Evolutionary conservation across 495 filamentous ascomycete genomes (phyloP).

Genomic region (Daldinia vernicosa): DNA sequence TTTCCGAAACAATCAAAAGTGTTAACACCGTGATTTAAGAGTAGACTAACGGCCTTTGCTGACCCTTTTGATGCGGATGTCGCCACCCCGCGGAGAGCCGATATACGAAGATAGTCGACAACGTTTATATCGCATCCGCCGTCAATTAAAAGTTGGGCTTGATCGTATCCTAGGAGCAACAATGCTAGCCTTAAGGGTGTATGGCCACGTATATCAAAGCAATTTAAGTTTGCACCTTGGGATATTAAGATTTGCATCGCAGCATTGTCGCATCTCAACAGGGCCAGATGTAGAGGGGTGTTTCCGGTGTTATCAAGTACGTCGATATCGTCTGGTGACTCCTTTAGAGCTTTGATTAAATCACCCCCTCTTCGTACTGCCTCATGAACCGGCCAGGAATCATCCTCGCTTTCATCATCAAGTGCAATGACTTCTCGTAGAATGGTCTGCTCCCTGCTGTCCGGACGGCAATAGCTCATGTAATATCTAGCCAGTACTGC

Average conservation of each 20-base stretch:
- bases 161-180: not conserved
- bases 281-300: conserved; percentile 18
- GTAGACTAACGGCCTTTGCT: not conserved
- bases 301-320: conserved; percentile 1
- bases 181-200: conserved; percentile 13
- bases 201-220: rapidly evolving
- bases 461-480: not conserved
- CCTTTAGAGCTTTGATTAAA: conserved; percentile 1
- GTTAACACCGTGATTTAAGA: conserved; percentile 4
- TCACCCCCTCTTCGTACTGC: conserved; percentile 8
- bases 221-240: conserved; percentile 16
- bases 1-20: not conserved
- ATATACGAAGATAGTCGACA: rapidly evolving
- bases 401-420: conserved; percentile 12
- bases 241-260: conserved; percentile 9
- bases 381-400: conserved; percentile 19
- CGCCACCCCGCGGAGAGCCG: not conserved
- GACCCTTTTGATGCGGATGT: not conserved
- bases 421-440: conserved; percentile 7
- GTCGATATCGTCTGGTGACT: conserved; percentile 15
- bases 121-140: conserved; percentile 19
- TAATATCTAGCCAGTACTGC: not conserved
- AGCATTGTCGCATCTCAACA: not conserved
- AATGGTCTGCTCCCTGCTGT: not conserved
- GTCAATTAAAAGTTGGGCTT: not conserved